Conservation (phyloP, 1,284 basidiomycete genomes). For the Fistulinella cinereoalba region DNA sequence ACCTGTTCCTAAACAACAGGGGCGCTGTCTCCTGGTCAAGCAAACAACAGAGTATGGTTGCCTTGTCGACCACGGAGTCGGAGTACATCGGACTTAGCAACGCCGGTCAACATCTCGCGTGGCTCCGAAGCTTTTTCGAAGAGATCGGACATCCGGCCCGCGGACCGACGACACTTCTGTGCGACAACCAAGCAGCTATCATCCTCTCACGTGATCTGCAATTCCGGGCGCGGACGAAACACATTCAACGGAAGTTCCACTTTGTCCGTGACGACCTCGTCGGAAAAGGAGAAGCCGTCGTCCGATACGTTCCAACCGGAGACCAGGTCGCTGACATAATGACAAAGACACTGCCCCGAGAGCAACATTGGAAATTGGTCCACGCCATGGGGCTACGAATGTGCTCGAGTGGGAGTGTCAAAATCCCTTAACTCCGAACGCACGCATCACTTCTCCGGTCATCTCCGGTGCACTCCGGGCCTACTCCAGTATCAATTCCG, state of each 20-base stretch:
- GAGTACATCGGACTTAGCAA: not conserved
- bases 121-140: not conserved
- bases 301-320: conserved; percentile 16
- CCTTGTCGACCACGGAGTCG: not conserved
- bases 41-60: not conserved
- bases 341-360: conserved; percentile 19
- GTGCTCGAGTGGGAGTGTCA: too few relatives aligned
- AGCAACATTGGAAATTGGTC: conserved; percentile 26
- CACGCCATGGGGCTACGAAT: conserved; percentile 10
- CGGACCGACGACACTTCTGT: conserved; percentile 4
- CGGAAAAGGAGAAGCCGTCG: conserved; percentile 13
- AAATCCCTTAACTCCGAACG: too few relatives aligned
- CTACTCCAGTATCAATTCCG: too few relatives aligned
- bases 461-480: too few relatives aligned
- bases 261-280: conserved; percentile 31
- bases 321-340: conserved; percentile 31
- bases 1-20: too few relatives aligned
- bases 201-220: conserved; percentile 29
- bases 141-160: not conserved
- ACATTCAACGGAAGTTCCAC: conserved; percentile 35
- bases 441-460: too few relatives aligned
- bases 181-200: conserved; percentile 40
- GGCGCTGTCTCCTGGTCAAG: too few relatives aligned
- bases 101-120: not conserved
- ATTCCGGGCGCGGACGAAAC: conserved; percentile 39